A percentile compares a stretch with the other conserved stretches of the same genome.
phyloP scores from a whole-genome alignment of 768 basidiomycete species.

The Mycena vitilis region DNA sequence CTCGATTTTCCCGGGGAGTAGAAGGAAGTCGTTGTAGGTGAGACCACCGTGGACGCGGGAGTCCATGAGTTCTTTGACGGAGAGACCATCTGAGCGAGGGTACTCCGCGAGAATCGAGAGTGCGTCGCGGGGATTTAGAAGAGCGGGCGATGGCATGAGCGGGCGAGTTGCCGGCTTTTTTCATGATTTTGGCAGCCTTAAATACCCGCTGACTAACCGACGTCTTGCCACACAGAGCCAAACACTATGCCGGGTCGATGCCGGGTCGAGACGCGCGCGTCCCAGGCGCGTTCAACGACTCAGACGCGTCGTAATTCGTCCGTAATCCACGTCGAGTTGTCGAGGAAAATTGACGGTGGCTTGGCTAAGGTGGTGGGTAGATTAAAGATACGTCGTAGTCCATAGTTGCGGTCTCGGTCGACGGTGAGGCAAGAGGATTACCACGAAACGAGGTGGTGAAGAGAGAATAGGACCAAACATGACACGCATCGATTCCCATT shows the following conservation, averaged over 20 bases:
- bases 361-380: no score
- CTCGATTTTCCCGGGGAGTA: constrained; percentile 95
- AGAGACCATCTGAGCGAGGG: constrained; percentile 81
- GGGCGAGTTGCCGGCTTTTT: constrained; percentile 32
- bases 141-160: constrained; percentile 44
- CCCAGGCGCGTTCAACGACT: no score
- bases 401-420: no score
- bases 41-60: constrained; percentile 88
- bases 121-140: constrained; percentile 79
- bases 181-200: background rate
- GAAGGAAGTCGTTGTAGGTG: constrained; percentile 97
- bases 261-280: no score
- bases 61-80: constrained; percentile 89
- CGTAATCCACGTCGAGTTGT: no score
- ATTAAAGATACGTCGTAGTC: no score
- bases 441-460: no score
- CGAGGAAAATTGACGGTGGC: no score
- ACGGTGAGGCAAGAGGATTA: no score
- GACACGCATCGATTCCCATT: no score
- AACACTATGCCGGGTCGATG: background rate
- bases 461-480: no score
- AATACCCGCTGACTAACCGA: background rate
- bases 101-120: constrained; percentile 83
- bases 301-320: no score
- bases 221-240: background rate